phyloP scores from a whole-genome alignment of 2,329 filamentous ascomycete species.

The Monosporascus sp. region DNA sequence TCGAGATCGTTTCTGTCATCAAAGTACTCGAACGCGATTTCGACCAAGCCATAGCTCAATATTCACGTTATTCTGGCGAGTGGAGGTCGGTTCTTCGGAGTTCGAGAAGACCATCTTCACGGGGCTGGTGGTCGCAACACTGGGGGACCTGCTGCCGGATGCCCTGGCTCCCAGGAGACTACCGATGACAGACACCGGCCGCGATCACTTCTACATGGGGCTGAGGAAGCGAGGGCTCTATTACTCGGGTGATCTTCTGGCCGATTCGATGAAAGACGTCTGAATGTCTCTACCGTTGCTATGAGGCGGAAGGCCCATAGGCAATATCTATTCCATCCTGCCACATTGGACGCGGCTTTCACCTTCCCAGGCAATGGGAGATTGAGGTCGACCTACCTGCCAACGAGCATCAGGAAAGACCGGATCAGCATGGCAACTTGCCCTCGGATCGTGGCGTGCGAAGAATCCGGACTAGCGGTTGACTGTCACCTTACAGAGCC shows the following conservation, averaged over 20 bases:
- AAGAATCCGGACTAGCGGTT: no score
- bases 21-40: neutral
- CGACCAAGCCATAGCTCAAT: no score
- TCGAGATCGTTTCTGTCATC: neutral
- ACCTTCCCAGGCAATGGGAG: constrained; percentile 3
- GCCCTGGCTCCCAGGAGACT: neutral
- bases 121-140: no score
- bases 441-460: neutral
- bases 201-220: constrained; percentile 7
- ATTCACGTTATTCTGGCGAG: no score
- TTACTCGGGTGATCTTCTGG: neutral
- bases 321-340: constrained; percentile 2
- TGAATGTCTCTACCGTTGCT: no score
- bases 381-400: constrained; percentile 5
- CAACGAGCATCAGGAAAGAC: constrained; percentile 3
- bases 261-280: neutral
- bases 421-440: constrained; percentile 1
- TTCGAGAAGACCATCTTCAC: no score
- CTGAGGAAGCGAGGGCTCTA: constrained; percentile 3
- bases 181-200: constrained; percentile 2
- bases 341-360: constrained; percentile 4
- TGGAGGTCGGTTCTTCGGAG: no score
- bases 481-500: no score
- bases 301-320: no score
- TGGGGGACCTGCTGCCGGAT: no score